Evolutionary conservation across 2,329 filamentous ascomycete genomes (phyloP), one percentile per base, ranked within the genome.

Genomic region (Tolypocladium album): DNA sequence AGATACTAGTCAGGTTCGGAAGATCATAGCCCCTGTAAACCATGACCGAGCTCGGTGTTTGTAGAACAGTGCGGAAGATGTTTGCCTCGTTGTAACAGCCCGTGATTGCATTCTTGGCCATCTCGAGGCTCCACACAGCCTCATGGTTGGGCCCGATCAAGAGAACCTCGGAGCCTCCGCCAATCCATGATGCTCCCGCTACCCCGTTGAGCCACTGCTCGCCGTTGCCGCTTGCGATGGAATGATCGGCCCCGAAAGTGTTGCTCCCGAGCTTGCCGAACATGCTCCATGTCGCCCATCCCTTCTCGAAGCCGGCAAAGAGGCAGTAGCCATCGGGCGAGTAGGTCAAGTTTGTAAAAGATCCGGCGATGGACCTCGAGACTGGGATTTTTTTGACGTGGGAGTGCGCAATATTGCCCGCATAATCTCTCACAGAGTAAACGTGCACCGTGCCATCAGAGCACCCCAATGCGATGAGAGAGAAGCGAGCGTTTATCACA

Each of bases 271-370:
- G 82, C 72, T 96, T 97, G 40, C 94, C 94, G 73, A 96, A 99
- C 43, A 97, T 94, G 71, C 93, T 97, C 93, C 93, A 99, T 55
- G 87, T 93, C 5, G 90, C 88, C 94, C 94, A 99, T 0, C 94
- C 95, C 61, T 88, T 86, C 67, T 94, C 88, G 69, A 93, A 97
- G 1, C 93, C 94, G 52, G 89, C 92, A 73, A 99, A 97, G 11
- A 99, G 81, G 71, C 92, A 96, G 72, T 97, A 97, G 22, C 94
- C 94, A 72, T 99, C 94, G 0, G 93, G 92, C 1, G 94, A 97
- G 76, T 96, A 99, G 62, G 77, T 85, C 64, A 99, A 74, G 38
- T 86, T 88, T 2, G 84, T 91, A 58, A 97, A 76, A 15, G 76
- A 73, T 0, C 94, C 94, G 1, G 90, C 87, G 20, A 84, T 82